Evolutionary conservation across 176 grass and related monocot genomes (phyloP), one percentile per base, ranked within the genome.

Genomic region (Triticum timopheevii): DNA sequence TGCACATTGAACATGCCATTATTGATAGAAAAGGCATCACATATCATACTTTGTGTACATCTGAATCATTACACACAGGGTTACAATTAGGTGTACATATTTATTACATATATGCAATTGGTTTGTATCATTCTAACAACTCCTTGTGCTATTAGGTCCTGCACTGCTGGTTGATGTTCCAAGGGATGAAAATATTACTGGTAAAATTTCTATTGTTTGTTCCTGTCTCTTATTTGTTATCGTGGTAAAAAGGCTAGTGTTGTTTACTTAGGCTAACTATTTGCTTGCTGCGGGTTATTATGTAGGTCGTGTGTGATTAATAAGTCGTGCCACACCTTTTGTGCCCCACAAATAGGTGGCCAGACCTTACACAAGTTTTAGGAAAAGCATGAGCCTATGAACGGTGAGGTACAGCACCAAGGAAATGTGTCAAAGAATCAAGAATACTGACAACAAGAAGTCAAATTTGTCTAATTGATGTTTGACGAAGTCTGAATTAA

Each of bases 161-260:
- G 71, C 90, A 54, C 59, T 92, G 78, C 71, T 92, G 66, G 39
- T 89, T 65, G 90, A 92, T 79, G 86, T 92, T 65, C 90, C 86
- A 72, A 92, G 86, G 73, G 83, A 89, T 67, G 72, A 79, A 38
- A 92, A 92, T 75, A 86, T 88, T 75, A 88, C 86, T 39, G 90
- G 90, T 88, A 85, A 69, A 22, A 40, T 75, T 54, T 20, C n/a
- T 28, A 13, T 54, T 79, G 7, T 80, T 12, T 16, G 5, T 31
- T 33, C 50, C 39, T 2, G 7, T 13, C 9, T 10, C 49, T 77
- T 56, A 28, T 56, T 77, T 33, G 8, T 34, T 58, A 34, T 2
- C 34, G 5, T 7, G 4, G 9, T 33, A 50, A 56, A 77, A 77
- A 12, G 2, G 9, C 72, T 50, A 30, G 40, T 49, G 42, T 7